phyloP scores from a whole-genome alignment of 1,284 basidiomycete species.

The Melampsora americana region DNA sequence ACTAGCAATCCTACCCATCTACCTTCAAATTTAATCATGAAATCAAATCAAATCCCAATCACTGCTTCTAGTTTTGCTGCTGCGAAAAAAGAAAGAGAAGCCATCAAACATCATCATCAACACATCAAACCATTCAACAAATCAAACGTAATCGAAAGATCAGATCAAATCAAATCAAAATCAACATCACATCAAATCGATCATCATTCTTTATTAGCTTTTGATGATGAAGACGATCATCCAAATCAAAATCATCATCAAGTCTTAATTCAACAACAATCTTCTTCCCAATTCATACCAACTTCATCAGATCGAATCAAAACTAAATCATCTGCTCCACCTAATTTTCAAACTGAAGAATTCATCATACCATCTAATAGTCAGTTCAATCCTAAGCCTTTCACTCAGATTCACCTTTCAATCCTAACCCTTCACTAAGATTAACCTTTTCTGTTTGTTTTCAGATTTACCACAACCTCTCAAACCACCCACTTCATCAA shows the following conservation, averaged over 20 bases:
- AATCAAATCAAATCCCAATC: background rate
- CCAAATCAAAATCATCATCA: background rate
- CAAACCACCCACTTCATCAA: background rate
- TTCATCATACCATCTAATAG: background rate
- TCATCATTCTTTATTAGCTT: too few species aligned
- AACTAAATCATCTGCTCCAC: background rate
- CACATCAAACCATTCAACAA: too few species aligned
- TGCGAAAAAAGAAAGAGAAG: constrained; percentile 22
- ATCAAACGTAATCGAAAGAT: too few species aligned
- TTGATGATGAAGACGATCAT: too few species aligned
- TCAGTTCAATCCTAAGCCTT: too few species aligned
- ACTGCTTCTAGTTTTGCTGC: constrained; percentile 36
- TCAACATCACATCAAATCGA: too few species aligned
- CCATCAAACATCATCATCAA: background rate
- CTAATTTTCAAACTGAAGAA: background rate
- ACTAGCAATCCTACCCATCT: too few species aligned
- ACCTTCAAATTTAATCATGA: background rate
- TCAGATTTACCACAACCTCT: background rate
- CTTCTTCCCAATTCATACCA: background rate
- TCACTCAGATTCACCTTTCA: background rate
- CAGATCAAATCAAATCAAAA: too few species aligned
- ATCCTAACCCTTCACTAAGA: too few species aligned
- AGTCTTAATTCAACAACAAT: background rate
- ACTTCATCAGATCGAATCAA: background rate
- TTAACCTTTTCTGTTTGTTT: too few species aligned